phyloP scores from a whole-genome alignment of 108 stramenopile genomes.

The Conticribra guillardii region DNA sequence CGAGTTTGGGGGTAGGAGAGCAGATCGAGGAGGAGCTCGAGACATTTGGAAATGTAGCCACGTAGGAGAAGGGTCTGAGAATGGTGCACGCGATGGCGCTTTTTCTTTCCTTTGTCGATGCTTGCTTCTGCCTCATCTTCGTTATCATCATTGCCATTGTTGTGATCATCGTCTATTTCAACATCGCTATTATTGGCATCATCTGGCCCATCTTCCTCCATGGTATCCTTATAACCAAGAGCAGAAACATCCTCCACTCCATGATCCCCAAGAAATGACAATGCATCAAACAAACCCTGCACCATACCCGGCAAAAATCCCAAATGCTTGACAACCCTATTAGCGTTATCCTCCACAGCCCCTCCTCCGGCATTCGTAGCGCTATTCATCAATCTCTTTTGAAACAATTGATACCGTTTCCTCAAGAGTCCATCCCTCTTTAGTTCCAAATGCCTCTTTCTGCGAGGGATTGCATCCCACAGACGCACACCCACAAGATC shows the following conservation, averaged over 20 bases:
- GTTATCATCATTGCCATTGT: not conserved
- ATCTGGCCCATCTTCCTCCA: not conserved
- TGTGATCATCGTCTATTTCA: constrained; percentile 6
- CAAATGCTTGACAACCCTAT: no score
- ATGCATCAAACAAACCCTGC: constrained; percentile 18
- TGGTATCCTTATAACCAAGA: no score
- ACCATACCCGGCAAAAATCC: constrained; percentile 34
- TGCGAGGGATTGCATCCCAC: constrained; percentile 21
- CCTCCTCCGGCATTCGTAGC: not conserved
- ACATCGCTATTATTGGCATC: not conserved
- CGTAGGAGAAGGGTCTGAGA: not conserved
- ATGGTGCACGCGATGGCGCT: not conserved
- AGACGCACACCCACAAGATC: constrained; percentile 39
- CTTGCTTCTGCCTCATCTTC: not conserved
- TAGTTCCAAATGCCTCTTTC: constrained; percentile 29
- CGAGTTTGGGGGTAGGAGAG: constrained; percentile 47
- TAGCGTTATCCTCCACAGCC: no score
- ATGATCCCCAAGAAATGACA: constrained; percentile 6
- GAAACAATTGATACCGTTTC: constrained; percentile 38
- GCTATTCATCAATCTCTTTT: constrained; percentile 7
- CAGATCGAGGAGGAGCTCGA: constrained; percentile 43
- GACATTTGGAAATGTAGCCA: constrained; percentile 33
- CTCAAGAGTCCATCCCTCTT: constrained; percentile 38
- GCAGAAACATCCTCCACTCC: not conserved
- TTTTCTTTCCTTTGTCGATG: not conserved